Conservation (phyloP, 2,329 filamentous ascomycete genomes). For the Cladorrhinum sp. region DNA sequence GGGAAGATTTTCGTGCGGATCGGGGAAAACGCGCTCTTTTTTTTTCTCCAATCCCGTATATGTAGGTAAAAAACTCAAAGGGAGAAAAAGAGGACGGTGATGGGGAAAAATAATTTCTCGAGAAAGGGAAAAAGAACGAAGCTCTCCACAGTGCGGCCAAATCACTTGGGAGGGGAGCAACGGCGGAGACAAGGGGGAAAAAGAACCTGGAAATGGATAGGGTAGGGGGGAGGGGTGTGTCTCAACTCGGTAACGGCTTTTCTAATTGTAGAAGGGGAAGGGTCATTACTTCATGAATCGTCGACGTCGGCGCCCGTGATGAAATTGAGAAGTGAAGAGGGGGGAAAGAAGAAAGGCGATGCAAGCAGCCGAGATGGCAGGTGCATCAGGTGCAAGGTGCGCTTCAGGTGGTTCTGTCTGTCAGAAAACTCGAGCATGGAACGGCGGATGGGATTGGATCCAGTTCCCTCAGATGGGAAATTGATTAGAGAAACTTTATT, state of each 20-base stretch:
- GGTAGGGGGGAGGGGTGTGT: constrained; percentile 7
- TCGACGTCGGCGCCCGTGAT: neutral
- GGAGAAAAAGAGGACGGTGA: constrained; percentile 17
- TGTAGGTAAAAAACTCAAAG: neutral
- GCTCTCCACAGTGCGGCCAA: constrained; percentile 20
- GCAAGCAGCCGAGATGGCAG: constrained; percentile 21
- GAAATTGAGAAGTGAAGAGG: neutral
- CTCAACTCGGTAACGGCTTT: neutral
- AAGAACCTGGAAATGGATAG: neutral
- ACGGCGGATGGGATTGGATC: neutral
- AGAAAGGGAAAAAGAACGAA: constrained; percentile 8
- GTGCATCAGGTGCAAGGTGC: constrained; percentile 1
- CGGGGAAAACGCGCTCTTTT: neutral
- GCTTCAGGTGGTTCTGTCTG: constrained; percentile 9
- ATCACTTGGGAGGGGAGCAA: constrained; percentile 4
- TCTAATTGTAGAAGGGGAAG: neutral
- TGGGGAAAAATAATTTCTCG: constrained; percentile 9
- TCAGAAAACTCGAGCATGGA: constrained; percentile 1
- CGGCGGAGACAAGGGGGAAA: constrained; percentile 16
- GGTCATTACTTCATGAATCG: neutral
- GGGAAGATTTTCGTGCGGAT: constrained; percentile 21
- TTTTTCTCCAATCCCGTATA: neutral
- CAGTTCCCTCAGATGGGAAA: neutral
- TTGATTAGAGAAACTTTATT: constrained; percentile 15
- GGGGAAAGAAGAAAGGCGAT: constrained; percentile 9